phyloP scores from a whole-genome alignment of 2,329 filamentous ascomycete genomes.

The Xylariaceae sp. region DNA sequence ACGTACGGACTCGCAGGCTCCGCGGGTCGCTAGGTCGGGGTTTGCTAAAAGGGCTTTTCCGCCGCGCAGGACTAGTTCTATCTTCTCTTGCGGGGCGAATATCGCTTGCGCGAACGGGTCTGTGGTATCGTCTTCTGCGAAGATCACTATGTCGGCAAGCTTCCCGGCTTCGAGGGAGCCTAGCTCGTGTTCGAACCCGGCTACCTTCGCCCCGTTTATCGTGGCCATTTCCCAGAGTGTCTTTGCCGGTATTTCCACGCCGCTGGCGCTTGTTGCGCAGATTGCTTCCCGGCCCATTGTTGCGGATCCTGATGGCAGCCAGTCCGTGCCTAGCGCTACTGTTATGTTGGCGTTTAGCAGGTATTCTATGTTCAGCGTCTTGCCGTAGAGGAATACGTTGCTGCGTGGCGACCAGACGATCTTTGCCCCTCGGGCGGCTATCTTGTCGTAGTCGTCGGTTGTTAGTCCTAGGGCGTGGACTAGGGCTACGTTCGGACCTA shows the following conservation, averaged over 20 bases:
- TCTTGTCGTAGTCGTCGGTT: constrained; percentile 24
- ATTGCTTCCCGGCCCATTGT: constrained; percentile 29
- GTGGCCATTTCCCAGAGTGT: constrained; percentile 38
- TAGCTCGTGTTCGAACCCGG: constrained; percentile 37
- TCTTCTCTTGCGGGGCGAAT: constrained; percentile 21
- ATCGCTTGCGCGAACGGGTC: constrained; percentile 24
- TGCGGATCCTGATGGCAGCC: constrained; percentile 30
- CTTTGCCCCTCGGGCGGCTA: constrained; percentile 28
- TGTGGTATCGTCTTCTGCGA: constrained; percentile 26
- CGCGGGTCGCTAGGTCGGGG: constrained; percentile 10
- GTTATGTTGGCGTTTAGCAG: constrained; percentile 28
- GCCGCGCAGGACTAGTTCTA: constrained; percentile 31
- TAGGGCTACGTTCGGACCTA: constrained; percentile 27
- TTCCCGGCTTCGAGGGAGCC: constrained; percentile 42
- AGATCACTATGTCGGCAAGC: constrained; percentile 42
- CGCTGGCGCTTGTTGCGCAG: constrained; percentile 20
- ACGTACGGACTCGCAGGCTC: constrained; percentile 20
- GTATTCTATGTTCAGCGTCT: constrained; percentile 28
- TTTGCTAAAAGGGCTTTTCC: constrained; percentile 25
- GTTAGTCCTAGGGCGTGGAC: constrained; percentile 29
- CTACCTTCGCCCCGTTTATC: constrained; percentile 40
- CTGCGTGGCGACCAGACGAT: constrained; percentile 32
- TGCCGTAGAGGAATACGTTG: constrained; percentile 31
- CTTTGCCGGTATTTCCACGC: constrained; percentile 18
- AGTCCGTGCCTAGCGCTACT: constrained; percentile 32